These are phyloP conservation scores for Lentinus tigrinus DNA, from an alignment of 768 basidiomycete genomes.

Conservation along the genomic window DNA sequence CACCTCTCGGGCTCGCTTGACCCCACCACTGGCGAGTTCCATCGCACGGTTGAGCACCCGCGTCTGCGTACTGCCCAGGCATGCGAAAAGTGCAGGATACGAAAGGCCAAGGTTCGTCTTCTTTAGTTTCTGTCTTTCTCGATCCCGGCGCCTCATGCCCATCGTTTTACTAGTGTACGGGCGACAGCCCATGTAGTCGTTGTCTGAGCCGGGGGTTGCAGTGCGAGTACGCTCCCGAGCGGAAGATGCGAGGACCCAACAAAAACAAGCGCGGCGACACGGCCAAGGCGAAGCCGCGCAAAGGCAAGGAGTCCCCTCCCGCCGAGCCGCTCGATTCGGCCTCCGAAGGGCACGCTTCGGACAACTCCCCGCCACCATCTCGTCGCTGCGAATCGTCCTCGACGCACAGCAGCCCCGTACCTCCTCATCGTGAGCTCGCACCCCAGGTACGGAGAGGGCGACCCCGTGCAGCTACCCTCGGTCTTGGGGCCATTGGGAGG, in stretches of 20 bases:
- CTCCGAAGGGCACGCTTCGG: neutral
- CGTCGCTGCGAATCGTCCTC: neutral
- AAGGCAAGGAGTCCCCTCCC: neutral
- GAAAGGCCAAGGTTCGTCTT: constrained; percentile 68
- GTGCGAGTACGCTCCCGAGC: constrained; percentile 70
- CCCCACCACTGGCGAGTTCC: constrained; percentile 64
- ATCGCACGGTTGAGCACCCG: constrained; percentile 61
- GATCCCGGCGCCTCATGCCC: neutral
- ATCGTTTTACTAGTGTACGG: constrained; percentile 54
- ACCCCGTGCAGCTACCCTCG: too few relatives aligned
- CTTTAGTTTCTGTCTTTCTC: neutral
- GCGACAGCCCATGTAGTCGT: constrained; percentile 69
- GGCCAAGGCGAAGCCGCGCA: neutral
- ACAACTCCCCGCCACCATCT: neutral
- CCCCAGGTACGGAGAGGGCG: too few relatives aligned
- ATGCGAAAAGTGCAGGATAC: constrained; percentile 69
- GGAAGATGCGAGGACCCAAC: constrained; percentile 61
- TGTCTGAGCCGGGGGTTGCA: constrained; percentile 55
- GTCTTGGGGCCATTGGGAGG: too few relatives aligned
- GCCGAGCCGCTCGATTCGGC: neutral
- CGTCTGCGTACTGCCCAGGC: constrained; percentile 71
- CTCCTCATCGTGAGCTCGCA: neutral
- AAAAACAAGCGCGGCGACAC: constrained; percentile 41
- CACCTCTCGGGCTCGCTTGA: constrained; percentile 60
- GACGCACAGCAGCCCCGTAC: neutral